Evolutionary conservation across 768 basidiomycete genomes (phyloP), one percentile per base, ranked within the genome.

Genomic region (Phlebiopsis flavidoalba): DNA sequence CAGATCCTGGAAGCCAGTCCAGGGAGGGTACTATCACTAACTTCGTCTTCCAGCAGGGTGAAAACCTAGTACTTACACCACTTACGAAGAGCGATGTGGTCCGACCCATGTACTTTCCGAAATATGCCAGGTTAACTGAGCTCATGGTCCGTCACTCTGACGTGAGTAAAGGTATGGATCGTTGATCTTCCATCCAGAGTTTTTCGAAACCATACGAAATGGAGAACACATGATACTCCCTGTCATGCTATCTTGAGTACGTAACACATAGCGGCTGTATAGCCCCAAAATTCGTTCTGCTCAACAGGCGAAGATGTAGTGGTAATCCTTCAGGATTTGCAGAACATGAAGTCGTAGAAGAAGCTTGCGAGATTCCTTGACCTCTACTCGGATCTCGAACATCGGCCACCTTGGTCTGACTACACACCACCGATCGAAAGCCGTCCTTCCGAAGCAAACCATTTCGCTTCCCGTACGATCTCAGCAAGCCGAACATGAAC

Each of bases 161-260:
- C 71, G 35, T 67, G 54, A 19, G 69, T n/a, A 48, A 14, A 76
- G 64, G 26, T 73, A 70, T 0, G 72, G 73, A 63, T 79, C 78
- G 22, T 68, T 50, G n/a, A n/a, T n/a, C n/a, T 1, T 67, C 62
- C 3, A n/a, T 65, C 62, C 52, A 67, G 37, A 14, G 75, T 72
- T 14, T 72, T 14, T 71, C 64, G 17, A 76, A 67, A 1, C 78
- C 79, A 52, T 78, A 72, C 1, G 74, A 73, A 15, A 73, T 66
- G 22, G 64, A 69, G 60, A 72, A n/a, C 61, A 61, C 79, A n/a
- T 75, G 14, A 71, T 64, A 5, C 75, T 68, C 0, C 73, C 73
- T 0, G 72, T 67, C 54, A 70, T 61, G 37, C 80, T 80, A 51
- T 52, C n/a, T n/a, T 19, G 14, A 49, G 48, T 10, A n/a, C 6